A percentile compares a stretch with the other conserved stretches of the same genome.
These are phyloP conservation scores for Xerocomus spinulosus DNA, from an alignment of 768 basidiomycete species.

Conservation along the genomic window DNA sequence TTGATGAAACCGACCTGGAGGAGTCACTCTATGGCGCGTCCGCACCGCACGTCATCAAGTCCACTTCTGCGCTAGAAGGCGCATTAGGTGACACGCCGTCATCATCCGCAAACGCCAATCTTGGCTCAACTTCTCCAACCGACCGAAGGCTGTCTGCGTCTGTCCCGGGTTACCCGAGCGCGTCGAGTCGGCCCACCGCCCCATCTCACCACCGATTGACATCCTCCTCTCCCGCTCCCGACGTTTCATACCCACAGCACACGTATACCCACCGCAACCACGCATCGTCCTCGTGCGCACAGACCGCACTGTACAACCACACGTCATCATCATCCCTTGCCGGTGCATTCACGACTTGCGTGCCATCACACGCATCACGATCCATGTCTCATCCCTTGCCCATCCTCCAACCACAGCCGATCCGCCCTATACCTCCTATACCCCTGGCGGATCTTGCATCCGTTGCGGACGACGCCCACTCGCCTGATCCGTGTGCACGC, in stretches of 20 bases:
- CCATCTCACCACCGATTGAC: neutral
- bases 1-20: conserved; percentile 15
- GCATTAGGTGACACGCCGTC: conserved; percentile 26
- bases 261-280: conserved; percentile 22
- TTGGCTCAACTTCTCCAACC: conserved; percentile 11
- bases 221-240: conserved; percentile 2
- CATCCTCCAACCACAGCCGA: conserved; percentile 32
- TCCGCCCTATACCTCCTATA: conserved; percentile 32
- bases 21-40: conserved; percentile 19
- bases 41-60: conserved; percentile 23
- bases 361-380: conserved; percentile 14
- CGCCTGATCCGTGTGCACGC: neutral
- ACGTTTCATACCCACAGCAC: conserved; percentile 17
- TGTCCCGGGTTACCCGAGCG: conserved; percentile 27
- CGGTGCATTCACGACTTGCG: conserved; percentile 22
- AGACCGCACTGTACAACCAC: conserved; percentile 18
- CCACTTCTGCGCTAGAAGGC: conserved; percentile 31
- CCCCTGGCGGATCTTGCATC: conserved; percentile 28
- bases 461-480: conserved; percentile 14
- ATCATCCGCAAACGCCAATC: conserved; percentile 9
- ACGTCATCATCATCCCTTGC: conserved; percentile 24
- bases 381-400: conserved; percentile 17
- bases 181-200: conserved; percentile 18
- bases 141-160: conserved; percentile 31
- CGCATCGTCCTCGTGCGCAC: conserved; percentile 10